These are phyloP conservation scores for Naganishia sp. DNA, from an alignment of 1,284 basidiomycete genomes.

Conservation along the genomic window DNA sequence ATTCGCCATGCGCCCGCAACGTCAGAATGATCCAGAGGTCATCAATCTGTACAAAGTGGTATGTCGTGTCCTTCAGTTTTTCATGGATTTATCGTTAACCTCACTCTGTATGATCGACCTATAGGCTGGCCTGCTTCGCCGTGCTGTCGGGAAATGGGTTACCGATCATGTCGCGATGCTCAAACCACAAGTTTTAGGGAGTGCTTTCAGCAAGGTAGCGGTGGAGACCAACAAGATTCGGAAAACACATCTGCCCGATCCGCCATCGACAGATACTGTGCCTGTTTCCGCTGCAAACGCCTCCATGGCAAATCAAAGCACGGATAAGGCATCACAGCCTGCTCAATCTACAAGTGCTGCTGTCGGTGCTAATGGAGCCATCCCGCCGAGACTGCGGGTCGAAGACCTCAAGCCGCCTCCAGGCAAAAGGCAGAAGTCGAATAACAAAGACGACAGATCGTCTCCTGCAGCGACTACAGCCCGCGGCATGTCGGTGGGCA, in stretches of 20 bases:
- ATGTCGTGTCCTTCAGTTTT: not conserved
- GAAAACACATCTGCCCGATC: conserved; percentile 14
- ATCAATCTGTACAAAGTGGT: conserved; percentile 25
- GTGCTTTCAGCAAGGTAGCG: conserved; percentile 25
- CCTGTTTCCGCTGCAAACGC: not conserved
- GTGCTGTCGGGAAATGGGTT: conserved; percentile 22
- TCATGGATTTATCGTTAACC: not conserved
- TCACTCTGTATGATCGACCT: not conserved
- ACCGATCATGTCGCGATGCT: conserved; percentile 20
- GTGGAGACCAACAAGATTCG: conserved; percentile 25
- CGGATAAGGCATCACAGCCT: conserved; percentile 2
- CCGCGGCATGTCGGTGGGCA: conserved; percentile 19
- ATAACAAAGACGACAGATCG: conserved; percentile 31
- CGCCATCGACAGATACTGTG: not conserved
- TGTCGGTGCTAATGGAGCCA: not conserved
- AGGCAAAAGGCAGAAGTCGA: conserved; percentile 39
- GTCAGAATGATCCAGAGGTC: conserved; percentile 16
- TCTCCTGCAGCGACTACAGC: conserved; percentile 10
- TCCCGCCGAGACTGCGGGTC: conserved; percentile 42
- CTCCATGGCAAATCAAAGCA: not conserved
- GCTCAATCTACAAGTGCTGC: not conserved
- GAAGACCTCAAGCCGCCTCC: conserved; percentile 51
- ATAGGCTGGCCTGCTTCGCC: conserved; percentile 18
- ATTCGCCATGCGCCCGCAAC: conserved; percentile 23
- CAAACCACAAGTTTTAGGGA: conserved; percentile 9